phyloP scores from a whole-genome alignment of 495 filamentous ascomycete species.

The Beverwykella pulmonaria region DNA sequence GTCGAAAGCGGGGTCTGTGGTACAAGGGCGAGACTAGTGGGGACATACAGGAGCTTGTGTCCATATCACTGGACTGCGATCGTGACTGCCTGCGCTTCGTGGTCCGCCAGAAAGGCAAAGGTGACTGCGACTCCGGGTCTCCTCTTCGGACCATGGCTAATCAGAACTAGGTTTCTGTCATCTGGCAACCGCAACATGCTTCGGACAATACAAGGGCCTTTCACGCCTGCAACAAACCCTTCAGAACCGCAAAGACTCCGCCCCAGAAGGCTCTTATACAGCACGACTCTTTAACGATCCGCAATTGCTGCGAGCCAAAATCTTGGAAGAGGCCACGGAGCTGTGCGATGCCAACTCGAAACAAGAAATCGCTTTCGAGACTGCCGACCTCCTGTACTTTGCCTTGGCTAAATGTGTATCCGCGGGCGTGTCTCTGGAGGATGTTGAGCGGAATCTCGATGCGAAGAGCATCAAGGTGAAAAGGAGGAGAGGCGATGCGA shows the following conservation, averaged over 20 bases:
- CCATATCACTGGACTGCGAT: conserved; percentile 87
- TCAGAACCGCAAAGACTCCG: conserved; percentile 71
- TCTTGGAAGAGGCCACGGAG: conserved; percentile 97
- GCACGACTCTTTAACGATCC: conserved; percentile 87
- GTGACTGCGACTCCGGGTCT: conserved; percentile 40
- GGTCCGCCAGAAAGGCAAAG: conserved; percentile 82
- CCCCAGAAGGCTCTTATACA: conserved; percentile 90
- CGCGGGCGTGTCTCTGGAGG: conserved; percentile 79
- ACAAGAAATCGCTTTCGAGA: conserved; percentile 87
- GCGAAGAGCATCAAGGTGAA: conserved; percentile 93
- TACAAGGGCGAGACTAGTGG: conserved; percentile 95
- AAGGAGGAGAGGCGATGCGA: conserved; percentile 88
- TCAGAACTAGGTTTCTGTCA: conserved; percentile 79
- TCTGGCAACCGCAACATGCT: conserved; percentile 86
- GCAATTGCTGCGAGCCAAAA: conserved; percentile 88
- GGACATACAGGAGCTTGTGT: conserved; percentile 85
- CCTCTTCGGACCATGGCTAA: conserved; percentile 29
- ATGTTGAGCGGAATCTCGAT: conserved; percentile 89
- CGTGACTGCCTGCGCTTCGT: conserved; percentile 87
- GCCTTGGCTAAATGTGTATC: conserved; percentile 83
- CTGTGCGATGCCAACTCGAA: conserved; percentile 81
- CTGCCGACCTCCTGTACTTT: conserved; percentile 95
- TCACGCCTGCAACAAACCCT: conserved; percentile 84
- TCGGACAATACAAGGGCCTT: conserved; percentile 80
- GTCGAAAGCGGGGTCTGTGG: conserved; percentile 91